Conservation (phyloP, 2,329 filamentous ascomycete genomes). For the Gnomoniopsis smithogilvyi region DNA sequence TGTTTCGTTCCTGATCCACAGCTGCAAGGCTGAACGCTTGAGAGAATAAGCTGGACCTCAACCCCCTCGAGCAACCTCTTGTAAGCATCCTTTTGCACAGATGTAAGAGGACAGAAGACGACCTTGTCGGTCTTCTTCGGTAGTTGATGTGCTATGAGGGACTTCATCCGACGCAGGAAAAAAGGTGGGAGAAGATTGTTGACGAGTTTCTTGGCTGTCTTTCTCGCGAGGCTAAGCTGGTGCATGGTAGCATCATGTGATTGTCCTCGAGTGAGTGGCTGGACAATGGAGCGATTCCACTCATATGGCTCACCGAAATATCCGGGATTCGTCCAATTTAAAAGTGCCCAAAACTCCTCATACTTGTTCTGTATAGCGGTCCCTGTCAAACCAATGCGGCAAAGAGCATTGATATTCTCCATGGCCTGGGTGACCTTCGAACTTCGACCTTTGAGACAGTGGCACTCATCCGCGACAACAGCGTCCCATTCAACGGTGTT, state of each 20-base stretch:
- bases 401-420: slow-evolving; percentile 86
- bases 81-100: slow-evolving; percentile 78
- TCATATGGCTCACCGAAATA: slow-evolving; percentile 59
- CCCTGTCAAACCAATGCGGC: slow-evolving; percentile 87
- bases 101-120: slow-evolving; percentile 89
- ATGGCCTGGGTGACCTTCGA: slow-evolving; percentile 82
- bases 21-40: slow-evolving; percentile 63
- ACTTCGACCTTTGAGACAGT: slow-evolving; percentile 75
- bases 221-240: slow-evolving; percentile 76
- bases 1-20: slow-evolving; percentile 67
- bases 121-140: slow-evolving; percentile 94
- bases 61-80: slow-evolving; percentile 74
- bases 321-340: slow-evolving; percentile 96
- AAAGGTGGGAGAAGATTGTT: slow-evolving; percentile 84
- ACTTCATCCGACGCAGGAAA: slow-evolving; percentile 91
- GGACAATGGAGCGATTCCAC: slow-evolving; percentile 76
- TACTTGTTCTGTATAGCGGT: slow-evolving; percentile 98
- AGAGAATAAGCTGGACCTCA: slow-evolving; percentile 65
- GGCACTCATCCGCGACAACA: slow-evolving; percentile 91
- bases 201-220: slow-evolving; percentile 80
- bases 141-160: slow-evolving; percentile 84
- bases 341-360: slow-evolving; percentile 90
- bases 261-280: slow-evolving; percentile 81
- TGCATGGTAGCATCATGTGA: slow-evolving; percentile 85
- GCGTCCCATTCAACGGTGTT: slow-evolving; percentile 92